These are phyloP conservation scores for Ceratocystis harringtonii DNA, from an alignment of 2,329 filamentous ascomycete species.

Conservation along the genomic window DNA sequence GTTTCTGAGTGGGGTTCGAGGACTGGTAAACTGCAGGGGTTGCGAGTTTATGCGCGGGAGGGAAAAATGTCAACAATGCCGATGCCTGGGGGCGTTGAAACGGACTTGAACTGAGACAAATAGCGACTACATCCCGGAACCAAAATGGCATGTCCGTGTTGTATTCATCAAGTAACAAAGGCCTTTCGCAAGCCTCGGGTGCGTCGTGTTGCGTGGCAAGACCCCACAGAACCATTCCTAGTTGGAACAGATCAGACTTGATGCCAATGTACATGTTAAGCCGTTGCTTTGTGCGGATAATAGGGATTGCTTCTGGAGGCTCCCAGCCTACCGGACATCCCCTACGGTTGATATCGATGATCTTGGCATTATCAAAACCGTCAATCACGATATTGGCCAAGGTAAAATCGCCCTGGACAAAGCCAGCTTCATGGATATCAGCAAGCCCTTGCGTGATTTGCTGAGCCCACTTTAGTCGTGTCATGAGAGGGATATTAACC, in stretches of 20 bases:
- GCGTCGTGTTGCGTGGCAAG: slow-evolving; percentile 79
- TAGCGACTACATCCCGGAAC: slow-evolving; percentile 59
- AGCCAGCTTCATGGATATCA: slow-evolving; percentile 89
- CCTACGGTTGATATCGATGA: slow-evolving; percentile 94
- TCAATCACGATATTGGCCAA: slow-evolving; percentile 95
- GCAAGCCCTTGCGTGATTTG: slow-evolving; percentile 82
- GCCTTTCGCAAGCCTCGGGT: slow-evolving; percentile 59
- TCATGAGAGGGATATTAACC: slow-evolving; percentile 47
- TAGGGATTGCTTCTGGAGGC: slow-evolving; percentile 71
- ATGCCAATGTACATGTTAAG: slow-evolving; percentile 97
- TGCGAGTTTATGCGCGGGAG: slow-evolving; percentile 23
- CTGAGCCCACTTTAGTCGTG: slow-evolving; percentile 72
- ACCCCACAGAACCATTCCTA: slow-evolving; percentile 95
- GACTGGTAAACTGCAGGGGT: slow-evolving; percentile 20
- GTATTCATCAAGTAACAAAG: slow-evolving; percentile 41
- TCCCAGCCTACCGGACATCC: slow-evolving; percentile 99
- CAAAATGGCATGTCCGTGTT: slow-evolving; percentile 57
- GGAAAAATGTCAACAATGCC: slow-evolving; percentile 55
- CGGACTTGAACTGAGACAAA: slow-evolving; percentile 62
- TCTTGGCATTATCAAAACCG: slow-evolving; percentile 68
- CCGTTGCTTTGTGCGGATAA: slow-evolving; percentile 76
- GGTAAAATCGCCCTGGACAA: slow-evolving; percentile 95
- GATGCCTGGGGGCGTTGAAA: slow-evolving; percentile 58
- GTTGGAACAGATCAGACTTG: slow-evolving; percentile 89
- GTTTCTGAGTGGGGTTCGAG: slow-evolving; percentile 18